Evolutionary conservation across 768 basidiomycete species (phyloP), one percentile per base, ranked within the genome.

Genomic region (Tubosaeta sp.): DNA sequence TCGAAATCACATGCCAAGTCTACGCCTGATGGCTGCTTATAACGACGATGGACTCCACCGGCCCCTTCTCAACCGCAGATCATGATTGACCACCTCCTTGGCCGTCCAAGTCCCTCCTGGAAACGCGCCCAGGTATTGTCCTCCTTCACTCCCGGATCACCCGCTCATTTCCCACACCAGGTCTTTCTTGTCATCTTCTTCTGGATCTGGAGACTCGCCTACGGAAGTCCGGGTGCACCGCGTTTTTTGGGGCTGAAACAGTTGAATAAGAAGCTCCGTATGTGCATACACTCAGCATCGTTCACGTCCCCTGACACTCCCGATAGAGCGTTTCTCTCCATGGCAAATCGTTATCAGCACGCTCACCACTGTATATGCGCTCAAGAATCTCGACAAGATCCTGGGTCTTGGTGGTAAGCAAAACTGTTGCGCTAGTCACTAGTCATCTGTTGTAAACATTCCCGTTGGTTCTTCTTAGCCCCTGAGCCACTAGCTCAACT

Each of bases 51-150:
- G 11, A 12, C 49, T 27, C 48, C 44, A 32, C 34, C 27, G 27
- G 18, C 31, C 18, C 49, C 32, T 43, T 44, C 59, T 44, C 19
- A 31, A 46, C 48, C 16, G 19, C 30, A 21, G 45, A 66, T 38
- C 57, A 98, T 98, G 94, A 90, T 97, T 64, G 94, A 97, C 75
- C 92, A 96, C 65, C 69, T 97, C 34, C 70, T 91, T 5, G 94
- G 94, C 44, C 82, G 87, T 21, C 94, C 94, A 2, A 93, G 76
- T 65, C 83, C 88, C 11, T 82, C 84, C n/a, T 94, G 92, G 87
- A 94, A 91, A 68, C 81, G 94, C 36, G 71, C 85, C 3, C 93
- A 92, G 74, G 90, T 86, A 46, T 19, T 73, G 61, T 21, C 6
- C 22, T 19, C 29, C 38, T 35, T 11, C 34, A 8, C 2, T 41